phyloP scores from a whole-genome alignment of 2,329 filamentous ascomycete species.

The Fusarium sarcochroum region DNA sequence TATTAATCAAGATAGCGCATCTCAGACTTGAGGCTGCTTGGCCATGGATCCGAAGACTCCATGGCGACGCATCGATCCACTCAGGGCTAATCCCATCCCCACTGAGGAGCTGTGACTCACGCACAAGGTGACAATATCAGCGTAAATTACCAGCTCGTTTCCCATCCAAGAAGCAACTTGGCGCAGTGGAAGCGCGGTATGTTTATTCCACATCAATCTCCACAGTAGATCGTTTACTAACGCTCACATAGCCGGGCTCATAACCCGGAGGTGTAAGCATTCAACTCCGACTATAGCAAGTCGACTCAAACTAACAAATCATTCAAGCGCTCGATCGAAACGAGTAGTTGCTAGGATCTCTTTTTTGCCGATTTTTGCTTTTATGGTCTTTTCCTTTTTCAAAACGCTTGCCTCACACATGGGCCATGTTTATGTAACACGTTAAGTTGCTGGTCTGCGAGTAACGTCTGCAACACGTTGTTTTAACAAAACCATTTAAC shows the following conservation, averaged over 20 bases:
- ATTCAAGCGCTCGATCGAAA: conserved; percentile 22
- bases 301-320: background rate
- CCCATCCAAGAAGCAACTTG: conserved; percentile 24
- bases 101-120: conserved; percentile 11
- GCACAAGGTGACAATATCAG: background rate
- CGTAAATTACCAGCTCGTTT: background rate
- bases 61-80: background rate
- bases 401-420: too few species aligned
- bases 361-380: conserved; percentile 2
- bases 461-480: too few species aligned
- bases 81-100: conserved; percentile 24
- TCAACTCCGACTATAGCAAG: background rate
- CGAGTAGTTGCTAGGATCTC: conserved; percentile 26
- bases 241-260: conserved; percentile 24
- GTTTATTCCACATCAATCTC: background rate
- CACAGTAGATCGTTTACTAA: conserved; percentile 7
- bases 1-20: too few species aligned
- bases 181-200: conserved; percentile 33
- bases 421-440: too few species aligned
- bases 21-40: too few species aligned
- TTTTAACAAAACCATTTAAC: too few species aligned
- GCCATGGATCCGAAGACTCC: background rate
- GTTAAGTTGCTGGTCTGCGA: too few species aligned
- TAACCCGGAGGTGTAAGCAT: conserved; percentile 28
- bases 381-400: background rate